Evolutionary conservation across 768 basidiomycete species (phyloP), one percentile per base, ranked within the genome.

Genomic region (Phaeotremella skinneri): DNA sequence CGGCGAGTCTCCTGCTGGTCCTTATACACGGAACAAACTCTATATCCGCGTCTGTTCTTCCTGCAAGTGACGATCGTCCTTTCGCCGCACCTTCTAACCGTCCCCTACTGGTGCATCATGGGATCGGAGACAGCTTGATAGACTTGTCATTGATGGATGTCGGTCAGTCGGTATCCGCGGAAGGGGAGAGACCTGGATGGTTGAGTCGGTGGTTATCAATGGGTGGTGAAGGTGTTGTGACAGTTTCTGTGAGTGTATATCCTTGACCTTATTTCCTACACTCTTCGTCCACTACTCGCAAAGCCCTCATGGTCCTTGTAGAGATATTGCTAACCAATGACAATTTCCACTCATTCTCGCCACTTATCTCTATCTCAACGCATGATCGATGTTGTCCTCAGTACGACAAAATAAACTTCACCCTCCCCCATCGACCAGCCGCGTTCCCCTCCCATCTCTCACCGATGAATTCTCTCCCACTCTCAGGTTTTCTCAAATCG

Each of bases 371-470:
- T n/a, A n/a, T n/a, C n/a, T n/a, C n/a, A n/a, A n/a, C n/a, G n/a
- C n/a, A n/a, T n/a, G n/a, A n/a, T n/a, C n/a, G n/a, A n/a, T n/a
- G n/a, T n/a, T n/a, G n/a, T n/a, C 25, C 37, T 21, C 20, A 57
- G 52, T 41, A 55, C 13, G 25, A 43, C 25, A 16, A 9, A 25
- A 16, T 49, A 23, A 77, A 77, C 50, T 13, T 74, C 7, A 68
- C 70, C 1, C 56, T 74, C 6, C 69, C 72, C 0, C 76, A 77
- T 55, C 67, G 76, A 43, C 74, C 73, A 0, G 63, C 74, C 23
- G 70, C 76, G 0, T 77, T 74, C 63, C 76, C 76, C 4, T 45
- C 63, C 0, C 56, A 66, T 21, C 50, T 75, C 3, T 30, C 57
- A 0, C 31, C 48, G 14, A 42, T 45, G 5, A 21, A 34, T 1